These are phyloP conservation scores for Aspergillus nidulans DNA, from an alignment of 495 filamentous ascomycete species.

Conservation along the genomic window DNA sequence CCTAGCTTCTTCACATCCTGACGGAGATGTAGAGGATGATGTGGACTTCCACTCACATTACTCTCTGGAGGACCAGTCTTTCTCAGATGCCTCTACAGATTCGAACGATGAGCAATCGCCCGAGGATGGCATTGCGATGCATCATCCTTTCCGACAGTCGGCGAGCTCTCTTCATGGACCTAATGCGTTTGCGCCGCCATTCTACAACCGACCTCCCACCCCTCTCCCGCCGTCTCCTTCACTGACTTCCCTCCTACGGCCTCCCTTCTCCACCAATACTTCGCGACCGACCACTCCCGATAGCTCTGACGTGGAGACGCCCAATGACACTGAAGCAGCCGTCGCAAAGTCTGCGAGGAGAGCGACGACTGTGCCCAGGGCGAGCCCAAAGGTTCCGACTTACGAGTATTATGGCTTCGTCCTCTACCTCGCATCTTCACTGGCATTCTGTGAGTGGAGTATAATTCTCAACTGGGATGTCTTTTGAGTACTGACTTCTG, in stretches of 20 bases:
- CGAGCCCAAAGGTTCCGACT: slow-evolving; percentile 87
- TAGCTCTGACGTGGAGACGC: slow-evolving; percentile 75
- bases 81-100: slow-evolving; percentile 37
- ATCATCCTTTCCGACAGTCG: slow-evolving; percentile 41
- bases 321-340: slow-evolving; percentile 57
- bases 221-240: slow-evolving; percentile 92
- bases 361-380: slow-evolving; percentile 74
- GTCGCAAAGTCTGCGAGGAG: slow-evolving; percentile 59
- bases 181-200: slow-evolving; percentile 74
- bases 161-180: slow-evolving; percentile 40
- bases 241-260: slow-evolving; percentile 88
- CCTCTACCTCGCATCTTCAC: slow-evolving; percentile 77
- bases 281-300: slow-evolving; percentile 90
- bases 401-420: slow-evolving; percentile 99
- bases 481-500: background rate
- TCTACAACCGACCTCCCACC: slow-evolving; percentile 83
- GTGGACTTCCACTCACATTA: slow-evolving; percentile 47
- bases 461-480: background rate
- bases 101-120: slow-evolving; percentile 32
- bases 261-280: slow-evolving; percentile 62
- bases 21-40: slow-evolving; percentile 37
- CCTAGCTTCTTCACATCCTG: slow-evolving; percentile 26
- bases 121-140: slow-evolving; percentile 30
- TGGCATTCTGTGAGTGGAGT: slow-evolving; percentile 58
- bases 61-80: slow-evolving; percentile 35